phyloP scores from a whole-genome alignment of 1,284 basidiomycete species.

The Lignosus rhinocerotis region DNA sequence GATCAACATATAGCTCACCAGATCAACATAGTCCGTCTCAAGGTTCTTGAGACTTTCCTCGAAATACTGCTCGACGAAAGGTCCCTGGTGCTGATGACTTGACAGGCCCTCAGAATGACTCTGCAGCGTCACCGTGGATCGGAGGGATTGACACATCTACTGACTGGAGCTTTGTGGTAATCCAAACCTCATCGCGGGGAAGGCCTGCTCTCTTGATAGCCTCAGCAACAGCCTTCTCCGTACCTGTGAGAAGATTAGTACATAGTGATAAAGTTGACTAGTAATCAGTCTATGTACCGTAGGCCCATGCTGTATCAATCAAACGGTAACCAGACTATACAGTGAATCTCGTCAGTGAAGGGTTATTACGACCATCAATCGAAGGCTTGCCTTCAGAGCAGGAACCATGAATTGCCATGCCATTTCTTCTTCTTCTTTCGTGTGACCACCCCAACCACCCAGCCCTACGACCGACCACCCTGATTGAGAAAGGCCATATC shows the following conservation, averaged over 20 bases:
- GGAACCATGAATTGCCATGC: conserved; percentile 28
- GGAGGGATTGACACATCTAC: neutral
- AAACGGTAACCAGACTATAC: conserved; percentile 32
- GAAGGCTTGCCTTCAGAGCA: conserved; percentile 27
- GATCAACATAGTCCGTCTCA: conserved; percentile 34
- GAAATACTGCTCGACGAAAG: conserved; percentile 31
- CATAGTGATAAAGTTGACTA: no score
- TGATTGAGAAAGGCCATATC: neutral
- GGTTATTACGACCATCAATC: neutral
- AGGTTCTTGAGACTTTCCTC: conserved; percentile 32
- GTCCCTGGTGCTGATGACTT: conserved; percentile 15
- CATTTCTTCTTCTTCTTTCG: conserved; percentile 25
- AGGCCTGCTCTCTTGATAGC: conserved; percentile 43
- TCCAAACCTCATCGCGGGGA: conserved; percentile 44
- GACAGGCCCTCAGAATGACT: no score
- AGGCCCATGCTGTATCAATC: conserved; percentile 34
- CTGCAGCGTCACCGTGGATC: neutral
- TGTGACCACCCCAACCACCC: conserved; percentile 32
- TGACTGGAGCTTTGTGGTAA: conserved; percentile 43
- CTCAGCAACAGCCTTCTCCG: conserved; percentile 41
- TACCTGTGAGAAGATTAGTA: conserved; percentile 27
- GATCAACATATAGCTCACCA: conserved; percentile 21
- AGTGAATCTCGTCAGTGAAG: neutral
- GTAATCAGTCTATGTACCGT: conserved; percentile 22
- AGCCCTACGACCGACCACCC: conserved; percentile 22